A percentile compares a stretch with the other conserved stretches of the same genome.
These are phyloP conservation scores for Trichothecium roseum DNA, from an alignment of 2,329 filamentous ascomycete species.

Conservation along the genomic window DNA sequence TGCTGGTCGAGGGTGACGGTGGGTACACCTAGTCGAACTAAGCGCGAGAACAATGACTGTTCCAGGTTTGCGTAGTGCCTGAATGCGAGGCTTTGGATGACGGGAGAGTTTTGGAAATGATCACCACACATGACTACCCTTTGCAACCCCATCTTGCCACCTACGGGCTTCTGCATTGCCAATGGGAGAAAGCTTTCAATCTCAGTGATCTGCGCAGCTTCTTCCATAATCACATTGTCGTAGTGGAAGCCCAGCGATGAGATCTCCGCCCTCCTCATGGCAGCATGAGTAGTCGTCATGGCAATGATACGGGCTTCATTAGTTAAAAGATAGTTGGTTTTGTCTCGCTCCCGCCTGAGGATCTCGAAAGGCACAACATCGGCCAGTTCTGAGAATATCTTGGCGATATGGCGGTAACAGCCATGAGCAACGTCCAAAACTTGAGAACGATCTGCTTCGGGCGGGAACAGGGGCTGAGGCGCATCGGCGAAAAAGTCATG, in stretches of 20 bases:
- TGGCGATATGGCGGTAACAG: conserved; percentile 79
- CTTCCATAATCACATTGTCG: conserved; percentile 96
- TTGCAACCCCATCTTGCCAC: conserved; percentile 67
- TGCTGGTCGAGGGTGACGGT: conserved; percentile 85
- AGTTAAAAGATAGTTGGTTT: conserved; percentile 88
- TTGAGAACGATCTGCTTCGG: conserved; percentile 52
- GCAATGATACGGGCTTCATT: conserved; percentile 96
- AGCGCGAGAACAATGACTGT: conserved; percentile 84
- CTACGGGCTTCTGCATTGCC: conserved; percentile 73
- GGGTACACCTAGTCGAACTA: conserved; percentile 88
- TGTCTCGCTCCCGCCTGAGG: conserved; percentile 76
- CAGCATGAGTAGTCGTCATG: conserved; percentile 97
- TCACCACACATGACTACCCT: conserved; percentile 89
- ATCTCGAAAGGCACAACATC: conserved; percentile 96
- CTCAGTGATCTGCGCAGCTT: conserved; percentile 95
- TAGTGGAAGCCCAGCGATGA: conserved; percentile 89
- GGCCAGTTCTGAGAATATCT: conserved; percentile 84
- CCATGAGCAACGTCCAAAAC: conserved; percentile 68
- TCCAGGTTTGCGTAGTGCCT: conserved; percentile 92
- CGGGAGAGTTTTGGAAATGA: conserved; percentile 91
- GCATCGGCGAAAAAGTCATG: conserved; percentile 78
- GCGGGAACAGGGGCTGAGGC: conserved; percentile 74
- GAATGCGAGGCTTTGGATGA: conserved; percentile 91
- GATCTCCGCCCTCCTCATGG: conserved; percentile 87
- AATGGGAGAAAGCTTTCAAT: conserved; percentile 94